Base-by-base conservation (phyloP, 305 asterid species). In the Vinca major region DNA sequence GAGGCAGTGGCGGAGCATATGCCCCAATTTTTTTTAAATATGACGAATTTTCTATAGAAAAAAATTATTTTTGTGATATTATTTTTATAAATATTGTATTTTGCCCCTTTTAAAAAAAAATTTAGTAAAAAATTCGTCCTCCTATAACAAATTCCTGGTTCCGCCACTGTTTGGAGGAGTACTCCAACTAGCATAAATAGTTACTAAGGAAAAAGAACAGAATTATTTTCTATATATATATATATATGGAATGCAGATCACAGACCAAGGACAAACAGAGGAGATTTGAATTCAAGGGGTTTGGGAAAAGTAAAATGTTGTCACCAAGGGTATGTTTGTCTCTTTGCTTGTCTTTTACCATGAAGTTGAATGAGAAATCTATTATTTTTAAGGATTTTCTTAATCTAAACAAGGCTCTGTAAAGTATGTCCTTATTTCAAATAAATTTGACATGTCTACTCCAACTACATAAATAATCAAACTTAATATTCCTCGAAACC, bases 221-320 rank as follows among this genome's bases (percentile, higher is more conserved):
- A 41, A 41, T 41, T 4, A 41, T 41, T 7, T 0, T 41, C 0
- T 41, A 7, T 41, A 41, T 44, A 56, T 56, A 26, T 56, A 26
- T 11, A 10, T 21, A 26, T 56, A 50, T 50, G 8, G 64, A 45
- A 37, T 37, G 47, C 21, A 60, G 20, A 60, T 26, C 33, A 56
- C 21, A 49, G 71, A n/a, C 67, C 1, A 14, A 45, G 55, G 9
- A 41, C 9, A 14, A 7, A 41, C 50, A 50, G 33, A 63, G 55
- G 48, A 66, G 41, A 58, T 73, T 63, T 73, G 77, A 48, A 78
- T 54, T 26, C 43, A 3, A 69, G 52, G 51, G 65, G 70, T 75
- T 74, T 67, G 80, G 88, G 78, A 75, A 86, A 86, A 83, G 92
- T 83, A 82, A 84, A 80, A 69, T 63, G 87, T 84, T 83, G 91